Conservation (phyloP, 805 yeast genomes). For the Kuraishia hungarica region DNA sequence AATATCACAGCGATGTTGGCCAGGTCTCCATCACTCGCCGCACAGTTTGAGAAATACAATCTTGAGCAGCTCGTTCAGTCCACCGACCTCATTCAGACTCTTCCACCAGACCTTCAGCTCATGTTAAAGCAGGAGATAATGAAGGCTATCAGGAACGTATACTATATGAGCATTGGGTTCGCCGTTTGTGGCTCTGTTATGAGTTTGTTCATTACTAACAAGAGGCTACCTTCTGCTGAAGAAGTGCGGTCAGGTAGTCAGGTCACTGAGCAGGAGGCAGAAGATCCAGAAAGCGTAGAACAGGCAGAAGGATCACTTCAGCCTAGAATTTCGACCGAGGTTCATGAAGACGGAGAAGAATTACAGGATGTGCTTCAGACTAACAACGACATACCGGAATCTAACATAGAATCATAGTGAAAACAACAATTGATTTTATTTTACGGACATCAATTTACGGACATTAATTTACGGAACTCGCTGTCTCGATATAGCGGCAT, state of each 20-base stretch:
- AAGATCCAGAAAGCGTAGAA: neutral
- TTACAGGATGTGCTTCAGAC: no score
- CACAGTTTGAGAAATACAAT: neutral
- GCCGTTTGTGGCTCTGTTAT: slow-evolving; percentile 22
- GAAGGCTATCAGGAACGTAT: slow-evolving; percentile 30
- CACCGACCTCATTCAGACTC: neutral
- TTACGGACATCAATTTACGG: no score
- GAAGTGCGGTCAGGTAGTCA: neutral
- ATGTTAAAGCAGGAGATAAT: slow-evolving; percentile 18
- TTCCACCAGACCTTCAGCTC: slow-evolving; percentile 8
- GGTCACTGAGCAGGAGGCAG: neutral
- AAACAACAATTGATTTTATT: no score
- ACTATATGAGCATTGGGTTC: slow-evolving; percentile 30
- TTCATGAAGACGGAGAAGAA: no score
- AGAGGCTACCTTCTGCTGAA: slow-evolving; percentile 27
- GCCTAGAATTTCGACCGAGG: neutral
- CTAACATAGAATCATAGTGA: no score
- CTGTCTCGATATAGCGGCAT: no score
- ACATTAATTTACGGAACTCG: no score
- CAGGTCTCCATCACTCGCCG: neutral
- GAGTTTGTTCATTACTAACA: slow-evolving; percentile 30
- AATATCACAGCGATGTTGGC: slow-evolving; percentile 4
- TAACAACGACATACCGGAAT: no score
- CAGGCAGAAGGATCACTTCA: neutral
- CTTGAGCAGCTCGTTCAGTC: neutral